Base-by-base conservation (phyloP, 768 basidiomycete genomes). In the Mycena indigotica region DNA sequence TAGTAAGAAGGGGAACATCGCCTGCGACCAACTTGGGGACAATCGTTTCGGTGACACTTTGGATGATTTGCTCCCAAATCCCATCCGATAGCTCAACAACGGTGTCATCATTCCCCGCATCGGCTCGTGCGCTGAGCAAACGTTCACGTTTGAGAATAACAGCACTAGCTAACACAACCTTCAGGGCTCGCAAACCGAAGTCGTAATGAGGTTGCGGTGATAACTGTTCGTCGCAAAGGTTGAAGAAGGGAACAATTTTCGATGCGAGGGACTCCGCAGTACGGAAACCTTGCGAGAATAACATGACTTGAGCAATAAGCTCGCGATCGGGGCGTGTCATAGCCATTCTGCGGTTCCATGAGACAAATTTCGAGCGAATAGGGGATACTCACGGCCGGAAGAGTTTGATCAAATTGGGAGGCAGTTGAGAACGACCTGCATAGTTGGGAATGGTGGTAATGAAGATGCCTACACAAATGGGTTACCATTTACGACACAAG, bases 371-470 rank as follows among this genome's bases (percentile, higher is more conserved):
- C 26, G 13, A 41, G 28, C 32, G 25, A n/a, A 39, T 26, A 55
- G 19, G n/a, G 4, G 26, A 16, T 23, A 83, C 89, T 66, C 65
- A 93, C 91, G 92, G 92, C 70, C 95, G 82, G 83, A 97, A 97
- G 25, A 96, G 80, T 72, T 98, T 95, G 28, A 93, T 92, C 68
- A 93, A 73, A 70, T 93, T 93, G 38, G 92, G 91, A 15, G 91
- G 91, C 19, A 93, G 75, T 52, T 88, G 87, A 15, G 97, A 98
- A 58, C 97, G 93, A 65, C 96, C 97, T 65, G 97, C 97, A 71
- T 99, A 99, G 63, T 94, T 96, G 8, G 97, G 97, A 73, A 98
- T 99, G 63, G 93, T 98, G 5, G 97, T 99, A 65, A 99, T 98
- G 79, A 98, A 99, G 58, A 99, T 95, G 53, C 93, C n/a, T n/a